Conservation (phyloP, 257 asterid species). For the Solanum neorickii region DNA sequence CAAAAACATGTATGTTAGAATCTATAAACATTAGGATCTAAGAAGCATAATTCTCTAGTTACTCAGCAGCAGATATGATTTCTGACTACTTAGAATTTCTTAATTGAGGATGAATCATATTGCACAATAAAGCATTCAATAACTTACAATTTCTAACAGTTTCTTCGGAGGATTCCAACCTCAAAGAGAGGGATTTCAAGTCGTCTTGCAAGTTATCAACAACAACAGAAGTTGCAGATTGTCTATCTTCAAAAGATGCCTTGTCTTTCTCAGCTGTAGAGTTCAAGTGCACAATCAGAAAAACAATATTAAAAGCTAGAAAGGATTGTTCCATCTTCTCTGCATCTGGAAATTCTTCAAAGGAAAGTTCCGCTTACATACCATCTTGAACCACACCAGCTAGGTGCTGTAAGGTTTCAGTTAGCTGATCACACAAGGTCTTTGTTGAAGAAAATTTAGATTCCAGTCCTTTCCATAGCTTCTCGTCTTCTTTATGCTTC, state of each 20-base stretch:
- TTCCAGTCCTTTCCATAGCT: constrained; percentile 91
- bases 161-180: constrained; percentile 65
- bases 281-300: constrained; percentile 10
- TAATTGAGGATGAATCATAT: background rate
- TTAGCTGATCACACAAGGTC: constrained; percentile 68
- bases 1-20: constrained; percentile 8
- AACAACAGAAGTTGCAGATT: constrained; percentile 63
- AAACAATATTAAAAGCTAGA: background rate
- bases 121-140: background rate
- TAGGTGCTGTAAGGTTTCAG: constrained; percentile 63
- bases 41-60: background rate
- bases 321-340: background rate
- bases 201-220: constrained; percentile 58
- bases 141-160: constrained; percentile 64
- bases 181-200: constrained; percentile 48
- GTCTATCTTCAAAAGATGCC: constrained; percentile 54
- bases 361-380: constrained; percentile 10
- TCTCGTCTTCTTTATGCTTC: constrained; percentile 89
- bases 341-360: background rate
- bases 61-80: background rate
- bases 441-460: constrained; percentile 75
- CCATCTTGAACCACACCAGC: constrained; percentile 77
- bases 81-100: background rate
- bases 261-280: constrained; percentile 83
- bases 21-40: background rate